Percentiles rank a stretch among this genome's conserved stretches.
phyloP scores from a whole-genome alignment of 2,329 filamentous ascomycete genomes.

The Ramularia collo-cygni region DNA sequence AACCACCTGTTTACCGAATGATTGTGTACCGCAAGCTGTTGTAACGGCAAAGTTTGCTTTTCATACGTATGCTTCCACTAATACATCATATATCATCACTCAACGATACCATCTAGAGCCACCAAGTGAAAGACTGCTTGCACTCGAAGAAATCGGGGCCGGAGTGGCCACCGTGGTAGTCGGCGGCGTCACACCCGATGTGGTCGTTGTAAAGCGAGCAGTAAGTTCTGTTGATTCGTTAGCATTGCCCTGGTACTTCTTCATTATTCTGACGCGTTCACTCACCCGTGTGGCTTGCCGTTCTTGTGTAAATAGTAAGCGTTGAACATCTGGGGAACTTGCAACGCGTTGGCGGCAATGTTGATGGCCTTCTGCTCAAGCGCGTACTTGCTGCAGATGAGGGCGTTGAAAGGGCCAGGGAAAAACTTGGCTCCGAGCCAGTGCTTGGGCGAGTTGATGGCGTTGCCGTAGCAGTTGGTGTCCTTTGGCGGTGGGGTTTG shows the following conservation, averaged over 20 bases:
- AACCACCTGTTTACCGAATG: too few species aligned
- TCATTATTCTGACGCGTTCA: too few species aligned
- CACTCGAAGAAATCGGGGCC: slow-evolving; percentile 19
- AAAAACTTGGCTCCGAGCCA: slow-evolving; percentile 23
- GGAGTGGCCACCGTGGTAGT: slow-evolving; percentile 9
- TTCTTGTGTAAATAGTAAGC: slow-evolving; percentile 20
- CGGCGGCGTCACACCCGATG: slow-evolving; percentile 14
- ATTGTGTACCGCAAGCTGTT: too few species aligned
- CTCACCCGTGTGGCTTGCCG: slow-evolving; percentile 10
- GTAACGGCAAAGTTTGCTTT: too few species aligned
- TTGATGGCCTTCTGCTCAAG: slow-evolving; percentile 12
- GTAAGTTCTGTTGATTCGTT: slow-evolving; percentile 22
- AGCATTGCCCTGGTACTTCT: too few species aligned
- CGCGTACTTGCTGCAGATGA: slow-evolving; percentile 21
- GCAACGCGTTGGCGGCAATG: not conserved
- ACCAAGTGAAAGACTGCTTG: slow-evolving; percentile 20
- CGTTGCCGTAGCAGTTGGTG: slow-evolving; percentile 12
- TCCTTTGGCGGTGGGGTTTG: slow-evolving; percentile 6
- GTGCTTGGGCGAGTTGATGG: slow-evolving; percentile 16
- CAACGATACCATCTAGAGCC: too few species aligned
- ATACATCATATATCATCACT: too few species aligned
- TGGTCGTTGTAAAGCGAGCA: slow-evolving; percentile 20
- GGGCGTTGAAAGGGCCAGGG: slow-evolving; percentile 24
- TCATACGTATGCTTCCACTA: too few species aligned
- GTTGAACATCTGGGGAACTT: slow-evolving; percentile 14